Evolutionary conservation across 441 rosid species (phyloP), one percentile per base, ranked within the genome.

Genomic region (Gossypium laxum): DNA sequence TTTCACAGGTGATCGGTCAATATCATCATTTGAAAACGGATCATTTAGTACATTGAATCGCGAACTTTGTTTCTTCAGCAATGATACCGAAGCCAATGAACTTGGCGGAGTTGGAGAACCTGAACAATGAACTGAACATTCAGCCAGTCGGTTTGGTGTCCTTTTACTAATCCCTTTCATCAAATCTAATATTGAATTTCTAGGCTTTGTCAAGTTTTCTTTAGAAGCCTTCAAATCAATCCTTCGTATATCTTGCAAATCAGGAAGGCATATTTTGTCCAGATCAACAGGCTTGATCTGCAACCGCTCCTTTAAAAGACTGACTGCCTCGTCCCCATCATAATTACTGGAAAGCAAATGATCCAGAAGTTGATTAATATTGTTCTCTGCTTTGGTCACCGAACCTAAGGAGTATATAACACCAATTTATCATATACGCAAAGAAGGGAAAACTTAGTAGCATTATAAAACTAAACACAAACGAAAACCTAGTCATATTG

Each of bases 261-360:
- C 86, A 74, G 94, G 92, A 65, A 90, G 82, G 79, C 80, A 43
- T 69, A 89, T 66, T 54, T 81, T 80, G 72, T 82, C 81, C 17
- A 83, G 41, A 72, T 75, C 71, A 76, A 83, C 69, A 69, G 89
- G 80, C 78, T 86, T 85, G 64, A 90, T 81, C 78, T 86, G 86
- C 83, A 94, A 84, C 52, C 32, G 77, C 68, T 88, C 86, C 74
- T 82, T 82, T 62, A 91, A 75, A 69, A 88, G 81, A 74, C 47
- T 77, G 66, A 85, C 21, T 7, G 85, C 84, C 32, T 81, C 85
- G 73, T 85, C 93, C 71, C 87, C 90, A 70, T 82, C 90, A 69
- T 45, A 79, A 71, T 69, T 80, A 70, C 54, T 48, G 30, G 89
- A 65, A 73, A 94, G 89, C 79, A 90, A 72, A 56, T 85, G 82